Percentiles rank a stretch among this genome's conserved stretches.
phyloP scores from a whole-genome alignment of 805 yeast genomes.

The Dipodascus geniculatus region DNA sequence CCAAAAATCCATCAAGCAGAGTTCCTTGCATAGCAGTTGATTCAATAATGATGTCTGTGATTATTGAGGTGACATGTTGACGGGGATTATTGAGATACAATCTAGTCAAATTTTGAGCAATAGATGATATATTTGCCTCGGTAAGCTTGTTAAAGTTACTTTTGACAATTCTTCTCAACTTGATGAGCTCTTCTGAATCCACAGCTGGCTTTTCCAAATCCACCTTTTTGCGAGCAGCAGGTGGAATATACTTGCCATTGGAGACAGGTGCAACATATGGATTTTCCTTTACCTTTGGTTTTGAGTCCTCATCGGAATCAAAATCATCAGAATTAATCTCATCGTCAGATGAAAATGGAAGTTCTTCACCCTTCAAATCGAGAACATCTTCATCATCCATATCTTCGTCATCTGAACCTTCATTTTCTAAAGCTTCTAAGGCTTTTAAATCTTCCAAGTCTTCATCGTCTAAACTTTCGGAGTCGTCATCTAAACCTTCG shows the following conservation, averaged over 20 bases:
- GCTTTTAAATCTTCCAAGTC: slow-evolving; percentile 76
- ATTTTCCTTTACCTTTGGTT: slow-evolving; percentile 37
- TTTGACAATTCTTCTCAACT: slow-evolving; percentile 53
- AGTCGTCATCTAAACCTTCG: slow-evolving; percentile 35
- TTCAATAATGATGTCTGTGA: slow-evolving; percentile 52
- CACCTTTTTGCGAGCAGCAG: slow-evolving; percentile 56
- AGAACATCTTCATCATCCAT: slow-evolving; percentile 3
- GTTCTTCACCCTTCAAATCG: not conserved
- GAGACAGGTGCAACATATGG: slow-evolving; percentile 43
- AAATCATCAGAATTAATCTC: slow-evolving; percentile 20
- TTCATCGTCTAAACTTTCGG: slow-evolving; percentile 52
- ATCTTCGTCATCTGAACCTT: slow-evolving; percentile 15
- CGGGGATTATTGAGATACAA: slow-evolving; percentile 61
- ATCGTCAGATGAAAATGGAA: slow-evolving; percentile 11
- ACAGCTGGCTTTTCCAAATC: slow-evolving; percentile 23
- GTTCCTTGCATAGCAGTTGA: slow-evolving; percentile 54
- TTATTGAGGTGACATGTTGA: slow-evolving; percentile 60
- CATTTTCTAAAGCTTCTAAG: slow-evolving; percentile 8
- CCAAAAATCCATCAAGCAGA: slow-evolving; percentile 65
- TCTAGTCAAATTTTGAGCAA: slow-evolving; percentile 55
- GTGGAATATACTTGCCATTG: slow-evolving; percentile 62
- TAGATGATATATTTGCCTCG: slow-evolving; percentile 66
- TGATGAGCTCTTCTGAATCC: slow-evolving; percentile 34
- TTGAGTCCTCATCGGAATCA: slow-evolving; percentile 14
- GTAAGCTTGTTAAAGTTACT: slow-evolving; percentile 83